phyloP scores from a whole-genome alignment of 2,329 filamentous ascomycete genomes.

The Aspergillus felis region DNA sequence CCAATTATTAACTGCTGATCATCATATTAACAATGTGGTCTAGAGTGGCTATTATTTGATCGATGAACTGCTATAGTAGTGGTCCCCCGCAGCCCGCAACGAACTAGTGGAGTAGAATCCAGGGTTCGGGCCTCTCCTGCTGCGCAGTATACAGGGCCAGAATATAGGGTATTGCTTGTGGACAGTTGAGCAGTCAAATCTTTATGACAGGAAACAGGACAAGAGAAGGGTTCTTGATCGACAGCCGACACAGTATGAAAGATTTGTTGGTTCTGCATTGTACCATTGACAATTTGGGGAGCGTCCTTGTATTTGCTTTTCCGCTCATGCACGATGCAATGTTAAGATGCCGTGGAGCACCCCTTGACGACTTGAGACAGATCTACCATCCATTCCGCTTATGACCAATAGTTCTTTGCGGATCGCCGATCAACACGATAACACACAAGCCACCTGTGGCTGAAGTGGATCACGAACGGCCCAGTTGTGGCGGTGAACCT shows the following conservation, averaged over 20 bases:
- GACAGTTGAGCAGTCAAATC: background rate
- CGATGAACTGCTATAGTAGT: background rate
- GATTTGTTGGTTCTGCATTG: background rate
- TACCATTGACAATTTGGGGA: background rate
- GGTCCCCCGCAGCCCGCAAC: too few relatives aligned
- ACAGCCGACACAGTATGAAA: background rate
- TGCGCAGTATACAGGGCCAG: background rate
- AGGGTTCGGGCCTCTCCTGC: background rate
- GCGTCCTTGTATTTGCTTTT: background rate
- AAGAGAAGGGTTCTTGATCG: background rate
- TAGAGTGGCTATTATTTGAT: background rate
- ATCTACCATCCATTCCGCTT: background rate
- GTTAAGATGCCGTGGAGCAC: background rate
- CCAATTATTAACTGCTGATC: background rate
- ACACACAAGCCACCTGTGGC: conserved; percentile 14
- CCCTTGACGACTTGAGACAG: too few relatives aligned
- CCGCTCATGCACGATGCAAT: background rate
- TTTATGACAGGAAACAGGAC: background rate
- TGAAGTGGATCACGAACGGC: conserved; percentile 6
- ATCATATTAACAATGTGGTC: background rate
- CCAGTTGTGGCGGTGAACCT: conserved; percentile 15
- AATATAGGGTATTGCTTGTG: background rate
- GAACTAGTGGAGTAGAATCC: background rate
- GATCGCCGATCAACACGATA: background rate
- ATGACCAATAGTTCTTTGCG: background rate